phyloP scores from a whole-genome alignment of 2,329 filamentous ascomycete genomes.

The Pyrenophora graminea region DNA sequence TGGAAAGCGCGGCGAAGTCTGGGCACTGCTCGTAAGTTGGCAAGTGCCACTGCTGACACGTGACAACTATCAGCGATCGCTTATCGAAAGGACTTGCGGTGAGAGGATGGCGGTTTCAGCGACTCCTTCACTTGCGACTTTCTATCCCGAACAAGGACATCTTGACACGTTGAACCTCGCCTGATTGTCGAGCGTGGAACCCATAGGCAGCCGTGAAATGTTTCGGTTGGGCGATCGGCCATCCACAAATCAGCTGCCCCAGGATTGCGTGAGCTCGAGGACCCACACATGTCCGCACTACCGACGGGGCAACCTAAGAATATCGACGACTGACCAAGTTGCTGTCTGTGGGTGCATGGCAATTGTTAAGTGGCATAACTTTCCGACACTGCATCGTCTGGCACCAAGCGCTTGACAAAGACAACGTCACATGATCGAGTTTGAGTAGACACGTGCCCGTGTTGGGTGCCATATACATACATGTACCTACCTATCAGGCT shows the following conservation, averaged over 20 bases:
- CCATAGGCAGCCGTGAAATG: slow-evolving; percentile 34
- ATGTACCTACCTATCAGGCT: not conserved
- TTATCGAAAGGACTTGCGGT: slow-evolving; percentile 31
- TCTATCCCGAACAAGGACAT: slow-evolving; percentile 24
- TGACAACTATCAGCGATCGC: slow-evolving; percentile 33
- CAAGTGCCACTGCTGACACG: slow-evolving; percentile 34
- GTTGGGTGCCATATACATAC: not conserved
- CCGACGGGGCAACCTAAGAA: not conserved
- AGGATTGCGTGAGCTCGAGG: slow-evolving; percentile 29
- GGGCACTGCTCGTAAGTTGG: slow-evolving; percentile 33
- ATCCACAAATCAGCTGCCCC: slow-evolving; percentile 22
- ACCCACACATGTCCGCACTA: slow-evolving; percentile 26
- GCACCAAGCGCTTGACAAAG: not conserved
- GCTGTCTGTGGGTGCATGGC: not conserved
- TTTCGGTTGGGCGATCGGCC: slow-evolving; percentile 23
- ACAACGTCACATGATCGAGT: slow-evolving; percentile 4
- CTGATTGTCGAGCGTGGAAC: slow-evolving; percentile 20
- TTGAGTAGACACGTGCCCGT: not conserved
- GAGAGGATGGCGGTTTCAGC: slow-evolving; percentile 10
- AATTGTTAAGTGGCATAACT: not conserved
- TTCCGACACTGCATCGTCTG: not conserved
- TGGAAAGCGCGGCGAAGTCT: slow-evolving; percentile 32
- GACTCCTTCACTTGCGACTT: slow-evolving; percentile 6
- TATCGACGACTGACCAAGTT: not conserved
- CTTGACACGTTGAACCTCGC: slow-evolving; percentile 41